phyloP scores from a whole-genome alignment of 768 basidiomycete species.

The Vararia minispora region DNA sequence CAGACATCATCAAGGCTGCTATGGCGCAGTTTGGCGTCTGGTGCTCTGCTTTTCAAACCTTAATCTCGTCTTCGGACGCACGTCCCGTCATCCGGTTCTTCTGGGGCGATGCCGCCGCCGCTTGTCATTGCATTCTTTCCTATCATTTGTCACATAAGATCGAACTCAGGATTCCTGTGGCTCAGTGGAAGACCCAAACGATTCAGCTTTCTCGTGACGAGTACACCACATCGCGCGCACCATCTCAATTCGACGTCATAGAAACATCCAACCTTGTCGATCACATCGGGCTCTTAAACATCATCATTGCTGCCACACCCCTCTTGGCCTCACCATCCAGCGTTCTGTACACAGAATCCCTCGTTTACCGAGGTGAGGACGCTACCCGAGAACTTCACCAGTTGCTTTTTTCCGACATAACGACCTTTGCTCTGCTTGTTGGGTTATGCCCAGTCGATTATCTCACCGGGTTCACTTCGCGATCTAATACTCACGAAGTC shows the following conservation, averaged over 20 bases:
- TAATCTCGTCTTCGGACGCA: constrained; percentile 6
- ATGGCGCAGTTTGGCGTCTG: constrained; percentile 26
- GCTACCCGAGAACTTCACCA: constrained; percentile 22
- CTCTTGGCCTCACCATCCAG: constrained; percentile 25
- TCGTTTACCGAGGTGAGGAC: constrained; percentile 22
- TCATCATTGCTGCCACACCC: constrained; percentile 27
- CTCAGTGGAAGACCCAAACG: constrained; percentile 24
- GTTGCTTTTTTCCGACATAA: constrained; percentile 27
- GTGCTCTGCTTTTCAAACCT: constrained; percentile 19
- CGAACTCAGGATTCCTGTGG: constrained; percentile 19
- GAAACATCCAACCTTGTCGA: constrained; percentile 41
- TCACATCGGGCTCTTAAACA: constrained; percentile 36
- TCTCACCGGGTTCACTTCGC: constrained; percentile 28
- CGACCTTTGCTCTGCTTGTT: constrained; percentile 29
- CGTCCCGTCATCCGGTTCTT: constrained; percentile 26
- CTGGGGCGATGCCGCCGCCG: constrained; percentile 27
- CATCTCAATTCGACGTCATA: constrained; percentile 31
- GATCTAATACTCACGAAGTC: constrained; percentile 31
- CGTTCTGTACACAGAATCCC: constrained; percentile 31
- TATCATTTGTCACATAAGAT: constrained; percentile 4
- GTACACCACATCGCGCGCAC: constrained; percentile 20
- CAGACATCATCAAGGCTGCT: constrained; percentile 20
- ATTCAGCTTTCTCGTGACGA: constrained; percentile 24
- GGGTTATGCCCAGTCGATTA: constrained; percentile 30
- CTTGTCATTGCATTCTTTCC: constrained; percentile 16